Evolutionary conservation across 2,329 filamentous ascomycete species (phyloP), one percentile per base, ranked within the genome.

Genomic region (Neobulgaria alba): DNA sequence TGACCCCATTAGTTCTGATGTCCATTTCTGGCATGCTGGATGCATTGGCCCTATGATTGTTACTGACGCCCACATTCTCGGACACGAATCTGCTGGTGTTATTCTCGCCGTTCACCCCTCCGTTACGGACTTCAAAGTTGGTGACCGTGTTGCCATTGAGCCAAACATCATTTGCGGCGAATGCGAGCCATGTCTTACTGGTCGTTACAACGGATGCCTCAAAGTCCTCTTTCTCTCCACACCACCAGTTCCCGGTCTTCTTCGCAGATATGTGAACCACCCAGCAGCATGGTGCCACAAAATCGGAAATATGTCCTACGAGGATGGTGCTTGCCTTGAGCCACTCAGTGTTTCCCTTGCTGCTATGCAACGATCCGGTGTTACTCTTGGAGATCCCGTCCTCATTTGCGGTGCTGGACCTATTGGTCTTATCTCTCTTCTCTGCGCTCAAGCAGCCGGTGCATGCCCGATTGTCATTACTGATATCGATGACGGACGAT

Each of bases 11-110:
- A 10, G 85, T 43, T 94, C 86, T 46, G 89, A 95, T 64, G 82
- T 96, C 42, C 90, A 96, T 67, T 96, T 96, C 71, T 96, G 90
- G 90, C 86, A 93, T 61, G 83, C 84, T 36, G 90, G 90, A 52
- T 85, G 85, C 68, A 96, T 96, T 60, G 90, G 90, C 19, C 89
- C 89, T 53, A 95, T 95, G 89, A 82, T 95, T 49, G 90, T 96
- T 35, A 75, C 75, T 52, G 84, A 75, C 57, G 82, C 89, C 58
- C 90, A 95, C 64, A 88, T 95, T 58, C 79, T 96, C 15, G 90
- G 90, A 52, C 90, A 96, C 70, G 90, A 96, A 67, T 92, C 87
- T 31, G 83, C 88, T 3, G 90, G 89, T 49, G 80, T 82, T 57
- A 66, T 95, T 45, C 74, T 95, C 52, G 84, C 88, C 12, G 82